Percentiles rank a stretch among this genome's conserved stretches.
phyloP scores from a whole-genome alignment of 1,284 basidiomycete species.

The Sparassis latifolia region DNA sequence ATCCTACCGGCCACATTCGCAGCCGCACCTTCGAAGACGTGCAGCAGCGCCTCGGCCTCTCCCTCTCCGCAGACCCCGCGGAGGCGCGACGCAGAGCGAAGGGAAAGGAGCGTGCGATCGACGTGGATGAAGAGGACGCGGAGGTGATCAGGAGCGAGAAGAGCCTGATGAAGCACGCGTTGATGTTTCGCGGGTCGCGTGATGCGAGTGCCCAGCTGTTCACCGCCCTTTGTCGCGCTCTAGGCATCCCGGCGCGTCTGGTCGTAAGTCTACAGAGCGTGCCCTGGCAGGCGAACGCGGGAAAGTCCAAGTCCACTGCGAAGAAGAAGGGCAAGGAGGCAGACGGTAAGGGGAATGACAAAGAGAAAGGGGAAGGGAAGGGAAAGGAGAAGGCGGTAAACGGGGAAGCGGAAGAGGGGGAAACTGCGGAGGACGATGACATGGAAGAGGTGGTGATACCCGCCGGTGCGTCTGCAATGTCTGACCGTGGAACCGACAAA shows the following conservation, averaged over 20 bases:
- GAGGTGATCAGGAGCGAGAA: slow-evolving; percentile 74
- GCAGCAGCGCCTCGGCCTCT: slow-evolving; percentile 34
- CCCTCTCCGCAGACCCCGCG: slow-evolving; percentile 23
- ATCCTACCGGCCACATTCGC: slow-evolving; percentile 57
- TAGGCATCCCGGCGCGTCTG: slow-evolving; percentile 84
- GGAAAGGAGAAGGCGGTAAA: slow-evolving; percentile 14
- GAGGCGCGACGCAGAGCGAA: slow-evolving; percentile 25
- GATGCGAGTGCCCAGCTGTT: slow-evolving; percentile 92
- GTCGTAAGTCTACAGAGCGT: slow-evolving; percentile 90
- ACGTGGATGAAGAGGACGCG: slow-evolving; percentile 48
- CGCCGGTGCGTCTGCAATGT: slow-evolving; percentile 12
- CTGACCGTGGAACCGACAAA: not conserved
- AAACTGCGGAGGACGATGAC: slow-evolving; percentile 29
- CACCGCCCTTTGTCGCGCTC: slow-evolving; percentile 81
- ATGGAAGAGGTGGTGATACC: slow-evolving; percentile 34
- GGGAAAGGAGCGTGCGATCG: slow-evolving; percentile 26
- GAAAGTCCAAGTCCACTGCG: slow-evolving; percentile 42
- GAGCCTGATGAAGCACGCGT: slow-evolving; percentile 85
- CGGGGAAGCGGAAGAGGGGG: slow-evolving; percentile 26
- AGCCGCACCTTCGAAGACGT: slow-evolving; percentile 73
- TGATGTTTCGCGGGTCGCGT: slow-evolving; percentile 76
- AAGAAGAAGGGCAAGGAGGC: slow-evolving; percentile 33
- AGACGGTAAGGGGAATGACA: slow-evolving; percentile 28
- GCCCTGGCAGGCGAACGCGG: slow-evolving; percentile 68
- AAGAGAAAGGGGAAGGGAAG: slow-evolving; percentile 31